Conservation (phyloP, 345 rosid genomes). For the Microthlaspi erraticum region DNA sequence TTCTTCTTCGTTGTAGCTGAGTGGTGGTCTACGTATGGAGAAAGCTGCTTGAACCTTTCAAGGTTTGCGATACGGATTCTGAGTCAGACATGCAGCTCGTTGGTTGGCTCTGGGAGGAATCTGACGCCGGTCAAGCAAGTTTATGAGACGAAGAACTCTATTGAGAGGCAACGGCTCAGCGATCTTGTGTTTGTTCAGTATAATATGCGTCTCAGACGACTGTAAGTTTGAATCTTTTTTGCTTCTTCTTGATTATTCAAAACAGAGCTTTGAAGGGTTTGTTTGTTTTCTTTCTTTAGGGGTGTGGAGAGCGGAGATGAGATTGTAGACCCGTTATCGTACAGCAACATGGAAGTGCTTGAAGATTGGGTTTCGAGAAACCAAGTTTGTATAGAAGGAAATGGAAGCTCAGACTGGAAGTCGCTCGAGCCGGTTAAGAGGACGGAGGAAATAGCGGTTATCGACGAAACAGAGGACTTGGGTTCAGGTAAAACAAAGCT, state of each 20-base stretch:
- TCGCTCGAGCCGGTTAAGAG: slow-evolving; percentile 56
- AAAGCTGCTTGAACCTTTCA: slow-evolving; percentile 86
- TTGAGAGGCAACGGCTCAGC: slow-evolving; percentile 71
- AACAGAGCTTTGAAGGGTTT: slow-evolving; percentile 30
- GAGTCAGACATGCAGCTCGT: slow-evolving; percentile 78
- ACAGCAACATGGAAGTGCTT: slow-evolving; percentile 48
- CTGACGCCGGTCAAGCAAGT: slow-evolving; percentile 52
- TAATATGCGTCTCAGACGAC: slow-evolving; percentile 74
- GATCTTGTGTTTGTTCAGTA: slow-evolving; percentile 82
- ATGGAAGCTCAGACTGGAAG: slow-evolving; percentile 71
- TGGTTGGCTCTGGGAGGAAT: slow-evolving; percentile 47
- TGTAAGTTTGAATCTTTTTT: slow-evolving; percentile 49
- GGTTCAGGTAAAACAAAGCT: slow-evolving; percentile 56
- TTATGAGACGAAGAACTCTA: slow-evolving; percentile 65
- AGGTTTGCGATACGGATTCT: slow-evolving; percentile 81
- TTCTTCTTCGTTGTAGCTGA: slow-evolving; percentile 66
- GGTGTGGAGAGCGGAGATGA: slow-evolving; percentile 49
- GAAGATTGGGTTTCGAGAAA: slow-evolving; percentile 85
- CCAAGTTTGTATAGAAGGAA: slow-evolving; percentile 56
- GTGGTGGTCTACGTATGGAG: slow-evolving; percentile 98
- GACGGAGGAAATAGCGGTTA: slow-evolving; percentile 47
- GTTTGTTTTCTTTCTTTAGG: slow-evolving; percentile 5
- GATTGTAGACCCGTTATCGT: slow-evolving; percentile 57
- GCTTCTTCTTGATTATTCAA: not conserved
- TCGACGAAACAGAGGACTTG: slow-evolving; percentile 68